Conservation (phyloP, 1,284 basidiomycete species). For the Cutaneotrichosporon dermatis region DNA sequence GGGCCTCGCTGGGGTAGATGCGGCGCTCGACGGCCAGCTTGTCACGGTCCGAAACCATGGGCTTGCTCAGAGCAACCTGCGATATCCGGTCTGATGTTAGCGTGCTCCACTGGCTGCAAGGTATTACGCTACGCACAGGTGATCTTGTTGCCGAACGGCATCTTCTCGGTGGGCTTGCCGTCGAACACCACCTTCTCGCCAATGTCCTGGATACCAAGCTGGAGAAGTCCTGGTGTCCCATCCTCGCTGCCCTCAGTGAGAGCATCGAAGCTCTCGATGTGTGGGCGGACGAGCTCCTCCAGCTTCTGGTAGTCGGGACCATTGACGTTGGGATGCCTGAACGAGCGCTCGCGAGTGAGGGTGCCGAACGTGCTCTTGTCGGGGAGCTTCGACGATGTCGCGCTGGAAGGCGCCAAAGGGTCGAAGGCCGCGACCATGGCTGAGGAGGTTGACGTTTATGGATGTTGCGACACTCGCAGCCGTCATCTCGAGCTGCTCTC, state of each 20-base stretch:
- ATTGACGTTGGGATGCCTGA: conserved; percentile 69
- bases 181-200: conserved; percentile 90
- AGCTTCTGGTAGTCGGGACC: conserved; percentile 73
- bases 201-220: conserved; percentile 75
- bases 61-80: conserved; percentile 74
- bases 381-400: conserved; percentile 25
- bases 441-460: neutral
- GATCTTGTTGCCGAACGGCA: conserved; percentile 72
- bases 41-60: conserved; percentile 82
- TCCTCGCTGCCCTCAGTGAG: conserved; percentile 80
- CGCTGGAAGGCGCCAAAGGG: conserved; percentile 38
- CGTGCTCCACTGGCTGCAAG: too few species aligned
- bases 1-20: conserved; percentile 84
- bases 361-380: conserved; percentile 65
- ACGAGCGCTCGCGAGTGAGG: conserved; percentile 72
- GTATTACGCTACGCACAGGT: conserved; percentile 69
- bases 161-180: conserved; percentile 60
- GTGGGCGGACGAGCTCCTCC: conserved; percentile 89
- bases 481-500: neutral
- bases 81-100: conserved; percentile 70
- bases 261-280: conserved; percentile 94
- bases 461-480: neutral
- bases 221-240: conserved; percentile 74
- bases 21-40: conserved; percentile 68
- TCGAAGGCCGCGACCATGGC: conserved; percentile 32